These are phyloP conservation scores for Ophiocordyceps camponoti-rufipedis DNA, from an alignment of 2,329 filamentous ascomycete species.

Conservation along the genomic window DNA sequence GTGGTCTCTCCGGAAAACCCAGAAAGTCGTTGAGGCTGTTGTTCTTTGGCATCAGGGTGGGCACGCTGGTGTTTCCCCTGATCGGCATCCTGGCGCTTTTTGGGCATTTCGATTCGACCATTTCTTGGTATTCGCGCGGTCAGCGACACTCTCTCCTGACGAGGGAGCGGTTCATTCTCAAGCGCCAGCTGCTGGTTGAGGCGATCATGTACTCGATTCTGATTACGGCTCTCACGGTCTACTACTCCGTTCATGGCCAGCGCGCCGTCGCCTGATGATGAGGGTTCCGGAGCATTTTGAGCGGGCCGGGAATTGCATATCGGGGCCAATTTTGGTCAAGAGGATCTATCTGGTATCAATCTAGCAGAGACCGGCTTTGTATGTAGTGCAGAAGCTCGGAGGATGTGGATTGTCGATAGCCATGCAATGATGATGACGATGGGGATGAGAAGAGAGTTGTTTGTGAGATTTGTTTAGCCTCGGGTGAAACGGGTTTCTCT, in stretches of 20 bases:
- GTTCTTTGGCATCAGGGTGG: constrained; percentile 18
- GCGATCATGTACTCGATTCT: constrained; percentile 14
- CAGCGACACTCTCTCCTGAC: constrained; percentile 19
- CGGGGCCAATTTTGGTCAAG: background rate
- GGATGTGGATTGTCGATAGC: background rate
- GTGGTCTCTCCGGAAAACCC: constrained; percentile 9
- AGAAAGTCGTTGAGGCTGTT: constrained; percentile 14
- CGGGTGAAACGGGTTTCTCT: too few species aligned
- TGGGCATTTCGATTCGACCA: constrained; percentile 23
- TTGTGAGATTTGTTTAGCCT: too few species aligned
- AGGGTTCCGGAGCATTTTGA: too few species aligned
- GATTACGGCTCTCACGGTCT: constrained; percentile 13
- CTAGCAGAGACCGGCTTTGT: background rate
- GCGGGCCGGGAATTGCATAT: background rate
- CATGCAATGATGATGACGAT: background rate
- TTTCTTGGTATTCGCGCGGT: constrained; percentile 30
- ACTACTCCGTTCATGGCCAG: constrained; percentile 9
- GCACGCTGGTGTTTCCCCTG: constrained; percentile 27
- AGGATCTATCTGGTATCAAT: background rate
- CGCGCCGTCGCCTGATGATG: background rate
- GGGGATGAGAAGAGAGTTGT: too few species aligned
- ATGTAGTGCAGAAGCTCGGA: background rate
- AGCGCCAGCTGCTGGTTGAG: constrained; percentile 19
- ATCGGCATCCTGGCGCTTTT: constrained; percentile 23
- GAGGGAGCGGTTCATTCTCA: constrained; percentile 12